These are phyloP conservation scores for Zarea fungicola DNA, from an alignment of 2,329 filamentous ascomycete genomes.

Conservation along the genomic window DNA sequence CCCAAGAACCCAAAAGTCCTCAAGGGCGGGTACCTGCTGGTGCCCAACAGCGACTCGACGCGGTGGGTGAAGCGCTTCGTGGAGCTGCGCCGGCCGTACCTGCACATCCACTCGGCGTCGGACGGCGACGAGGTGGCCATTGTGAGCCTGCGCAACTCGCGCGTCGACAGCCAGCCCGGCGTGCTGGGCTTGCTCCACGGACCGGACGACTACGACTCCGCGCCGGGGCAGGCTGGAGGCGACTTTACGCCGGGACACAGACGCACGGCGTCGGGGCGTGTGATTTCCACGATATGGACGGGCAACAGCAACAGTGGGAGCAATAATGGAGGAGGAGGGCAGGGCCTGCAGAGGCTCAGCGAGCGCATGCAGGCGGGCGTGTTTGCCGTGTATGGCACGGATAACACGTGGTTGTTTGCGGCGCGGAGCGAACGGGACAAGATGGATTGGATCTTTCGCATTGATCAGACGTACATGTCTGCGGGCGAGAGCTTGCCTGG, in stretches of 20 bases:
- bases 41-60: constrained; percentile 73
- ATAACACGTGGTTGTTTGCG: constrained; percentile 94
- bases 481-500: constrained; percentile 37
- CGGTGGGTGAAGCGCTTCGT: constrained; percentile 91
- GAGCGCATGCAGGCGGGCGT: constrained; percentile 64
- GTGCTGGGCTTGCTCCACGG: constrained; percentile 70
- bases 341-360: constrained; percentile 48
- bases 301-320: constrained; percentile 43
- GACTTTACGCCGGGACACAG: constrained; percentile 43
- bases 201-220: constrained; percentile 33
- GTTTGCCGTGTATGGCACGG: constrained; percentile 89
- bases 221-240: constrained; percentile 26
- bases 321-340: constrained; percentile 24
- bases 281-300: constrained; percentile 53
- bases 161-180: constrained; percentile 89
- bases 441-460: constrained; percentile 92
- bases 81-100: constrained; percentile 83
- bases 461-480: constrained; percentile 72
- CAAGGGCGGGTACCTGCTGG: constrained; percentile 83
- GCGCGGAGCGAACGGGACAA: constrained; percentile 86
- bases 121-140: constrained; percentile 88
- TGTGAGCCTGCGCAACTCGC: constrained; percentile 80
- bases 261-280: constrained; percentile 44
- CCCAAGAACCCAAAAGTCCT: constrained; percentile 76
- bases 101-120: constrained; percentile 80